Conservation (phyloP, 768 basidiomycete species). For the Bullera alba region DNA sequence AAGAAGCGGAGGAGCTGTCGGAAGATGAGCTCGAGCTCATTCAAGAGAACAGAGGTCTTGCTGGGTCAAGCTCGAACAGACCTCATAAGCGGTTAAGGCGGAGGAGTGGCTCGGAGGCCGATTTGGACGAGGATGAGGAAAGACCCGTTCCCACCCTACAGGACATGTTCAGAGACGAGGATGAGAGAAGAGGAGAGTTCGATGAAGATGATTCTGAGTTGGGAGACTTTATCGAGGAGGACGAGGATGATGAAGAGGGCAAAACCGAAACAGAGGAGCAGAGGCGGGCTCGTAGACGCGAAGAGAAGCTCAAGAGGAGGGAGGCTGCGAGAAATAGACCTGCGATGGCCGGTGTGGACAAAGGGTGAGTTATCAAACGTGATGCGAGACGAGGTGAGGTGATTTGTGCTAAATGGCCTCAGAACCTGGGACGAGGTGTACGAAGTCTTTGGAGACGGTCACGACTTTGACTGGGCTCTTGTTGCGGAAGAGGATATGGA, state of each 20-base stretch:
- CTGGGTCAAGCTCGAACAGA: constrained; percentile 52
- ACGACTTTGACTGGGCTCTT: constrained; percentile 92
- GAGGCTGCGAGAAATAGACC: constrained; percentile 58
- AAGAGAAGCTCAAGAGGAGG: constrained; percentile 52
- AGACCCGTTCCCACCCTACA: constrained; percentile 52
- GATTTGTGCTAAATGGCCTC: constrained; percentile 2
- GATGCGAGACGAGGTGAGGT: background rate
- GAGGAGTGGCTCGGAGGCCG: constrained; percentile 61
- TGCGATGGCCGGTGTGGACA: constrained; percentile 67
- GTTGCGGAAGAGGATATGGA: constrained; percentile 63
- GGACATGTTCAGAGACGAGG: constrained; percentile 74
- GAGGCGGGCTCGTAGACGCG: constrained; percentile 58
- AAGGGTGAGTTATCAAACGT: constrained; percentile 60
- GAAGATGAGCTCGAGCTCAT: constrained; percentile 79
- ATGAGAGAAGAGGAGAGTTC: constrained; percentile 52
- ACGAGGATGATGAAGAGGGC: constrained; percentile 57
- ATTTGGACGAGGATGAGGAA: constrained; percentile 52
- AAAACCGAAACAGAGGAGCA: constrained; percentile 70
- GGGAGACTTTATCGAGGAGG: constrained; percentile 62
- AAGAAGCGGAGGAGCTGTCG: constrained; percentile 54
- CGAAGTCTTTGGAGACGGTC: constrained; percentile 92
- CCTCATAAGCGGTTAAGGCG: constrained; percentile 64
- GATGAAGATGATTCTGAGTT: constrained; percentile 60
- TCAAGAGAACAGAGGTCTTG: constrained; percentile 75
- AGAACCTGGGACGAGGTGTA: constrained; percentile 94